phyloP scores from a whole-genome alignment of 1,284 basidiomycete species.

The Uromyces viciae-fabae region DNA sequence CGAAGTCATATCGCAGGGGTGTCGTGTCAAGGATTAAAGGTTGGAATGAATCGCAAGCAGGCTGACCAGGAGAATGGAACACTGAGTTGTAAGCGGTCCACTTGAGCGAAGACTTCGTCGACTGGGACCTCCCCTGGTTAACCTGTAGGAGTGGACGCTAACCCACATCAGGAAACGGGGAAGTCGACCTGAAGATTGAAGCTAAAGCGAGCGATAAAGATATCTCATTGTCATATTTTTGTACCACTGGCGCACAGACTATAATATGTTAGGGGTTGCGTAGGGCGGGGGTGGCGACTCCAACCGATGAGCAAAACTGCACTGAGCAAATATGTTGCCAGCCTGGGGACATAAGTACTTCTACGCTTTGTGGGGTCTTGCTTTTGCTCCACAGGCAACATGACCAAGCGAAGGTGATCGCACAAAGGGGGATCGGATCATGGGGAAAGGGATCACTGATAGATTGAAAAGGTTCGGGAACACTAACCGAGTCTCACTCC shows the following conservation, averaged over 20 bases:
- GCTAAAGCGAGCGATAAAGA: not conserved
- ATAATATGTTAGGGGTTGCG: too few species aligned
- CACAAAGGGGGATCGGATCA: not conserved
- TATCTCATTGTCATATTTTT: not conserved
- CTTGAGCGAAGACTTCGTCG: not conserved
- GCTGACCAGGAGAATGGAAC: conserved; percentile 19
- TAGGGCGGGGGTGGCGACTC: too few species aligned
- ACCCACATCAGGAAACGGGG: not conserved
- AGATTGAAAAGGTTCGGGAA: not conserved
- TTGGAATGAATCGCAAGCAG: not conserved
- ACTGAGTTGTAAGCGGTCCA: not conserved
- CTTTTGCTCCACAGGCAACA: too few species aligned
- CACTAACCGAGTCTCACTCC: conserved; percentile 13
- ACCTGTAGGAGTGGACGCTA: conserved; percentile 13
- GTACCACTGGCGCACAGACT: too few species aligned
- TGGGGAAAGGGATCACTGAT: not conserved
- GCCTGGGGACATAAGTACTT: too few species aligned
- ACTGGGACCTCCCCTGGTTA: not conserved
- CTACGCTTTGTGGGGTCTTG: too few species aligned
- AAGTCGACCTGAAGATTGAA: not conserved
- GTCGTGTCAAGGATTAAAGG: conserved; percentile 14
- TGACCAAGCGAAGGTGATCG: too few species aligned
- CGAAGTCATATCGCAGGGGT: not conserved
- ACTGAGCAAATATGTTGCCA: too few species aligned
- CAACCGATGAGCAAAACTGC: too few species aligned